Conservation (phyloP, 192 early-diverging fungal genomes). For the Entrophospora sp. region DNA sequence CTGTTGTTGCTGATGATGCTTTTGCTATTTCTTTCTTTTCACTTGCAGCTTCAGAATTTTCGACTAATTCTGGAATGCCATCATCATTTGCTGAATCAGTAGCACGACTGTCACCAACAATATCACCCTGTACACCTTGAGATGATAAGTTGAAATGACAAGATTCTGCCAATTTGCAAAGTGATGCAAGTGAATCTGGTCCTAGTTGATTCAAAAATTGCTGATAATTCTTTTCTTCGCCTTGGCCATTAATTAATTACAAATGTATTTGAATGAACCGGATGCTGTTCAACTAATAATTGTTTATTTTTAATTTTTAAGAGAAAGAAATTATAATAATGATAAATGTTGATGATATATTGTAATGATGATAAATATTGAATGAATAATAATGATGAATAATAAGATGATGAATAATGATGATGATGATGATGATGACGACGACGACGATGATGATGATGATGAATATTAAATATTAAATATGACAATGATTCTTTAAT, state of each 20-base stretch:
- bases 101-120: conserved; percentile 41
- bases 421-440: too few species aligned
- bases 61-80: conserved; percentile 91
- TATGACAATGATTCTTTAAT: too few species aligned
- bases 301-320: too few species aligned
- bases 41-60: conserved; percentile 50
- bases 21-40: neutral
- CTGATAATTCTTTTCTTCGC: conserved; percentile 73
- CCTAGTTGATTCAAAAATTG: conserved; percentile 83
- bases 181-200: conserved; percentile 78
- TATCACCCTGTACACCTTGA: conserved; percentile 39
- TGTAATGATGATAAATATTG: too few species aligned
- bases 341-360: neutral
- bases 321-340: neutral
- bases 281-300: conserved; percentile 15
- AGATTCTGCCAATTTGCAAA: conserved; percentile 80
- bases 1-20: neutral
- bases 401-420: too few species aligned
- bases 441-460: too few species aligned
- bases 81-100: conserved; percentile 82
- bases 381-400: too few species aligned
- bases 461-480: too few species aligned
- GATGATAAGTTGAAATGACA: conserved; percentile 52
- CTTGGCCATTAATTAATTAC: conserved; percentile 83
- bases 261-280: conserved; percentile 83